phyloP scores from a whole-genome alignment of 1,139 yeast species.

The Suhomyces atakaporum region DNA sequence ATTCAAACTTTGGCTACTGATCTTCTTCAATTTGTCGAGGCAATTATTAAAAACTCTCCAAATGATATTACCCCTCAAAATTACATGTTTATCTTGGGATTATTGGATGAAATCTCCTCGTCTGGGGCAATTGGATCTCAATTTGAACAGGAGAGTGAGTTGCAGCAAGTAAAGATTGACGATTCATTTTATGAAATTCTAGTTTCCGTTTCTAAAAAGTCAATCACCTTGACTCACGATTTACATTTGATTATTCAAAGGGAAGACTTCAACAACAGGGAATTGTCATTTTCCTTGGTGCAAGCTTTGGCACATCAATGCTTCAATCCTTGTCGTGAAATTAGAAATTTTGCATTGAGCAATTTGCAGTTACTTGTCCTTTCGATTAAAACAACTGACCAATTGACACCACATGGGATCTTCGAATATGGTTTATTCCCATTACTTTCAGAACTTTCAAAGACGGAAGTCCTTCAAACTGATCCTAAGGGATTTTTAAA shows the following conservation, averaged over 20 bases:
- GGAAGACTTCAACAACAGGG: constrained; percentile 30
- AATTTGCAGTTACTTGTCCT: constrained; percentile 52
- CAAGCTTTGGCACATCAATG: constrained; percentile 89
- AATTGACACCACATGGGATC: constrained; percentile 52
- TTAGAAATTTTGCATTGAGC: constrained; percentile 64
- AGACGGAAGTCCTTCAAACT: constrained; percentile 65
- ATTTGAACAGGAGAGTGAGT: constrained; percentile 64
- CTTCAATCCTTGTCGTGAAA: constrained; percentile 80
- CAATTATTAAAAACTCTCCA: constrained; percentile 40
- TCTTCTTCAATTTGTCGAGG: constrained; percentile 53
- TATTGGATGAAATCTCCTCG: constrained; percentile 79
- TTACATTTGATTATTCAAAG: constrained; percentile 37
- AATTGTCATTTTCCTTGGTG: constrained; percentile 57
- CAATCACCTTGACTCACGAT: constrained; percentile 61
- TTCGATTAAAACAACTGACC: constrained; percentile 32
- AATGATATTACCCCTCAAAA: constrained; percentile 47
- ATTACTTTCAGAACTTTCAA: constrained; percentile 63
- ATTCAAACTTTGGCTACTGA: constrained; percentile 51
- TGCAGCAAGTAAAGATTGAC: constrained; percentile 30
- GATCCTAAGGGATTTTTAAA: constrained; percentile 64
- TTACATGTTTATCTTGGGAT: constrained; percentile 65
- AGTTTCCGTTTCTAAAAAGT: constrained; percentile 58
- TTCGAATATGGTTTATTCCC: constrained; percentile 79
- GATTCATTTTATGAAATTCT: constrained; percentile 52
- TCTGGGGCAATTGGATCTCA: constrained; percentile 81